phyloP scores from a whole-genome alignment of 805 yeast species.

The Yamadazyma insecticola region DNA sequence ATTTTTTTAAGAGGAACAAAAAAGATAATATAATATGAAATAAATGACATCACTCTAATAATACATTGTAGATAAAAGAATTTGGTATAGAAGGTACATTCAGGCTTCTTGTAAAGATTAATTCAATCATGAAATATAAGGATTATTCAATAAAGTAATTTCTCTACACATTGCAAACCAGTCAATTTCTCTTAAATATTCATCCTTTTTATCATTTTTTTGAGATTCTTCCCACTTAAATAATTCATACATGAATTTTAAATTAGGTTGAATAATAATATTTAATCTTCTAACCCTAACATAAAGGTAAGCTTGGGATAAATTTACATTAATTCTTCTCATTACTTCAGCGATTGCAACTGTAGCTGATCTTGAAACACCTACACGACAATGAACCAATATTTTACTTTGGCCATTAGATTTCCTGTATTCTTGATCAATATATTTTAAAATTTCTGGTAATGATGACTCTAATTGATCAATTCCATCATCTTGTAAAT shows the following conservation, averaged over 20 bases:
- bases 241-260: constrained; percentile 86
- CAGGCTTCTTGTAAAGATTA: too few relatives aligned
- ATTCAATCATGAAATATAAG: constrained; percentile 56
- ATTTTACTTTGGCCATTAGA: constrained; percentile 25
- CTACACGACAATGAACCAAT: constrained; percentile 91
- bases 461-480: constrained; percentile 66
- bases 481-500: constrained; percentile 87
- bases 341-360: constrained; percentile 94
- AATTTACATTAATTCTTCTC: constrained; percentile 61
- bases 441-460: constrained; percentile 59
- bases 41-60: not conserved
- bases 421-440: constrained; percentile 38
- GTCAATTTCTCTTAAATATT: constrained; percentile 59
- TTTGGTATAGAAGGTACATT: too few relatives aligned
- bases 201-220: constrained; percentile 6
- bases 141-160: constrained; percentile 70
- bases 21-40: constrained; percentile 2
- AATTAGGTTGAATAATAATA: constrained; percentile 90
- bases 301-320: constrained; percentile 77
- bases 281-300: constrained; percentile 89
- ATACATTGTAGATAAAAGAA: too few relatives aligned
- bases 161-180: constrained; percentile 88
- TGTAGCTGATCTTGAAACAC: constrained; percentile 92
- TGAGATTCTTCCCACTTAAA: constrained; percentile 44
- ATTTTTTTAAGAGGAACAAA: too few relatives aligned